Evolutionary conservation across 2,329 filamentous ascomycete genomes (phyloP).

Genomic region (Monascus ruber): DNA sequence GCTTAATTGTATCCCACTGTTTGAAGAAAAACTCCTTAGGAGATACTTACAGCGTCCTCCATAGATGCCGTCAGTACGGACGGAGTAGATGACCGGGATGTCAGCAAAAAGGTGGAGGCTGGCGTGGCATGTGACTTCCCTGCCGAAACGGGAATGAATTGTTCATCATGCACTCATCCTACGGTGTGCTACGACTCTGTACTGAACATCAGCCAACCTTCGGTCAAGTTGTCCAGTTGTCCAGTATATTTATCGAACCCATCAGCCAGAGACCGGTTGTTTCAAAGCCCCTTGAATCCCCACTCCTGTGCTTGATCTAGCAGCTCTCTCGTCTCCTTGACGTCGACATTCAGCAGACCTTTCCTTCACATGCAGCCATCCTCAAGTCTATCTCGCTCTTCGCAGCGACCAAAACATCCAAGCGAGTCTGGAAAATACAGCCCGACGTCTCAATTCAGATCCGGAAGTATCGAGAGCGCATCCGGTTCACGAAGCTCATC

Average conservation of each 20-base stretch:
- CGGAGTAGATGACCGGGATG: too few species aligned
- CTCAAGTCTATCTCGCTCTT: slow-evolving; percentile 12
- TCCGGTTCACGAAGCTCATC: slow-evolving; percentile 54
- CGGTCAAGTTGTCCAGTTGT: too few species aligned
- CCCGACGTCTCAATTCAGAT: slow-evolving; percentile 23
- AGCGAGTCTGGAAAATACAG: slow-evolving; percentile 45
- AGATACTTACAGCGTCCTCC: too few species aligned
- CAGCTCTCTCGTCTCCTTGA: not conserved
- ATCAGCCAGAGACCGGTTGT: too few species aligned
- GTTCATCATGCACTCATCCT: not conserved
- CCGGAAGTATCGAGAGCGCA: slow-evolving; percentile 36
- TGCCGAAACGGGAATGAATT: not conserved
- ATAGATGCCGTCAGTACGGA: too few species aligned
- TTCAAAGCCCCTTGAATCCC: too few species aligned
- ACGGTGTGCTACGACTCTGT: not conserved
- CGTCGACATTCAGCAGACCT: not conserved
- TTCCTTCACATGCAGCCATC: slow-evolving; percentile 11
- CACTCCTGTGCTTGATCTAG: too few species aligned
- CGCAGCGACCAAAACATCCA: slow-evolving; percentile 54
- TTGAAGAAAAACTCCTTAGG: too few species aligned
- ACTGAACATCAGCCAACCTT: not conserved
- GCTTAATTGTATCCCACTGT: too few species aligned
- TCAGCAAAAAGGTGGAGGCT: not conserved
- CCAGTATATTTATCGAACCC: too few species aligned
- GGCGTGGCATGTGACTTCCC: not conserved